phyloP scores from a whole-genome alignment of 805 yeast species.

The Clavispora santaluciae region DNA sequence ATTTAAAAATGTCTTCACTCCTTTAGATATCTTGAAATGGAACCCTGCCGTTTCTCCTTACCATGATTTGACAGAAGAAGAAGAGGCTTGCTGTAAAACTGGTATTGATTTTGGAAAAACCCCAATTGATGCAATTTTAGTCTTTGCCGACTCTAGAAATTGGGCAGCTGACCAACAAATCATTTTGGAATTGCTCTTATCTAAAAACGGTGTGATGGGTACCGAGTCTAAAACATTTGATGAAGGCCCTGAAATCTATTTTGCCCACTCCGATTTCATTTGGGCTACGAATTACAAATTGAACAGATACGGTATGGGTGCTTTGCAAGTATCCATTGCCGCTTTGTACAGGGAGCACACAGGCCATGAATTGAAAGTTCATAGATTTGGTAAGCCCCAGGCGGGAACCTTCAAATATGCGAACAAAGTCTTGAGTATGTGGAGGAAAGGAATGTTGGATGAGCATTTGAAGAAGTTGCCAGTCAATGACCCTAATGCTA shows the following conservation, averaged over 20 bases:
- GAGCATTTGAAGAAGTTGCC: constrained; percentile 59
- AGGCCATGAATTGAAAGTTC: constrained; percentile 72
- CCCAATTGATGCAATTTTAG: constrained; percentile 74
- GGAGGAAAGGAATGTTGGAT: constrained; percentile 77
- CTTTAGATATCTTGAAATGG: constrained; percentile 80
- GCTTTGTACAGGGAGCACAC: constrained; percentile 82
- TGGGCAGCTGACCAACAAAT: constrained; percentile 95
- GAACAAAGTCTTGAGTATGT: constrained; percentile 64
- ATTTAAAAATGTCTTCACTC: constrained; percentile 75
- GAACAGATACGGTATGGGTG: constrained; percentile 92
- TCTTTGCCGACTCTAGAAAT: constrained; percentile 87
- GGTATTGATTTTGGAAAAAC: constrained; percentile 64
- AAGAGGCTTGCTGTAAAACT: constrained; percentile 42
- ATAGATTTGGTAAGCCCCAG: constrained; percentile 87
- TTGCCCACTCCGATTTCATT: constrained; percentile 88
- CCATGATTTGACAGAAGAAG: constrained; percentile 73
- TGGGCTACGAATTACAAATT: constrained; percentile 88
- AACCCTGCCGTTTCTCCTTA: constrained; percentile 83
- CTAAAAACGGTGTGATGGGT: constrained; percentile 80
- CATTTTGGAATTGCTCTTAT: constrained; percentile 71
- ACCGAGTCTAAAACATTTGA: constrained; percentile 65
- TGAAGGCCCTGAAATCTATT: constrained; percentile 78
- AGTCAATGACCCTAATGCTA: constrained; percentile 39
- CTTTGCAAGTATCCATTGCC: constrained; percentile 81
- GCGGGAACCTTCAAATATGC: constrained; percentile 82